phyloP scores from a whole-genome alignment of 1,139 yeast species.

The Kodamaea plutei region DNA sequence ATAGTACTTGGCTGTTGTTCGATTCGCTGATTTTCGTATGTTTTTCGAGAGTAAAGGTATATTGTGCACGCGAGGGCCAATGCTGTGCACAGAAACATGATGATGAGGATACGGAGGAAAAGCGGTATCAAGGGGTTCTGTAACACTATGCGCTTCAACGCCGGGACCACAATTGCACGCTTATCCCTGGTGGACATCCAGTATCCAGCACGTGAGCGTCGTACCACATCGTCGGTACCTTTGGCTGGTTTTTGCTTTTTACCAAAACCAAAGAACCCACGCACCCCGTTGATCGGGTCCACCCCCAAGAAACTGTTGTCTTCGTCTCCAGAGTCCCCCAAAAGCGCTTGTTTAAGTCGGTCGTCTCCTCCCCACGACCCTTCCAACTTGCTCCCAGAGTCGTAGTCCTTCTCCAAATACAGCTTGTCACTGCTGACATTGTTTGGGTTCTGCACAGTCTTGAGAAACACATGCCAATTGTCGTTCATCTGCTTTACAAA shows the following conservation, averaged over 20 bases:
- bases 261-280: slow-evolving; percentile 8
- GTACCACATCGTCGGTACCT: slow-evolving; percentile 27
- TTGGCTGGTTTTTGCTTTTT: slow-evolving; percentile 8
- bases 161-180: slow-evolving; percentile 53
- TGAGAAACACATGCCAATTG: slow-evolving; percentile 37
- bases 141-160: slow-evolving; percentile 54
- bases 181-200: slow-evolving; percentile 68
- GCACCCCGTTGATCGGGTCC: slow-evolving; percentile 8
- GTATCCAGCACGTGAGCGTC: slow-evolving; percentile 57
- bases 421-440: slow-evolving; percentile 28
- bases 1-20: slow-evolving; percentile 85
- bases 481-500: slow-evolving; percentile 35
- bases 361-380: slow-evolving; percentile 71
- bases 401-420: slow-evolving; percentile 19
- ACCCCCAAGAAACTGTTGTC: slow-evolving; percentile 10
- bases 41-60: slow-evolving; percentile 42
- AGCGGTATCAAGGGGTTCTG: slow-evolving; percentile 81
- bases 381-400: slow-evolving; percentile 19
- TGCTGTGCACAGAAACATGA: slow-evolving; percentile 57
- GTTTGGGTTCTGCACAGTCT: slow-evolving; percentile 33
- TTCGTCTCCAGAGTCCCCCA: slow-evolving; percentile 35
- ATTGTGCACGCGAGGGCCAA: slow-evolving; percentile 68
- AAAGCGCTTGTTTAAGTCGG: slow-evolving; percentile 52
- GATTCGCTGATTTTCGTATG: slow-evolving; percentile 39
- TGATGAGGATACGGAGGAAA: slow-evolving; percentile 64